Evolutionary conservation across 495 filamentous ascomycete genomes (phyloP).

Genomic region (Daldinia decipiens): DNA sequence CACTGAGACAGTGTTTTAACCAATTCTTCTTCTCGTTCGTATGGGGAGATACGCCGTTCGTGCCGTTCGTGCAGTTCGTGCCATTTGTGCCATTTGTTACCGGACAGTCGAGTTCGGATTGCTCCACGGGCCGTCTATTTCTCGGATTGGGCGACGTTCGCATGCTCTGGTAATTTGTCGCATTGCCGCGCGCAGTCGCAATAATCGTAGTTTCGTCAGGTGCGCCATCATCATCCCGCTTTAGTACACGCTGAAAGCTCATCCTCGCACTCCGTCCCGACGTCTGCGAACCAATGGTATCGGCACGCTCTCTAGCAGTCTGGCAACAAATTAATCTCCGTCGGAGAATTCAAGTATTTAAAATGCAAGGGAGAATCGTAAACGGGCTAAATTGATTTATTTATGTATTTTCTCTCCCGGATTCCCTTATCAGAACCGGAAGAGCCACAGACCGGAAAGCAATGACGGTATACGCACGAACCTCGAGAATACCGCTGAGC

Average conservation of each 20-base stretch:
- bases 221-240: constrained; percentile 42
- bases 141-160: constrained; percentile 42
- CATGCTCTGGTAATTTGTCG: constrained; percentile 52
- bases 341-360: constrained; percentile 12
- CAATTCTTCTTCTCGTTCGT: constrained; percentile 42
- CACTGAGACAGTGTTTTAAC: constrained; percentile 62
- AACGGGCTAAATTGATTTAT: neutral
- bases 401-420: neutral
- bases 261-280: constrained; percentile 34
- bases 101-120: constrained; percentile 19
- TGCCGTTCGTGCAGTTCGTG: neutral
- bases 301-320: constrained; percentile 47
- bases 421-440: neutral
- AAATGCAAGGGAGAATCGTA: constrained; percentile 17
- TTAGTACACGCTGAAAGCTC: constrained; percentile 33
- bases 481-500: constrained; percentile 58
- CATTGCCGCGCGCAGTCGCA: constrained; percentile 40
- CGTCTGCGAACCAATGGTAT: constrained; percentile 36
- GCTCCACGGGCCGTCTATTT: constrained; percentile 29
- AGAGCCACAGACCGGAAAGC: neutral
- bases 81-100: constrained; percentile 15
- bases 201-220: constrained; percentile 48
- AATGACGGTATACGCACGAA: constrained; percentile 38
- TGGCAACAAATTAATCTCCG: constrained; percentile 14
- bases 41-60: constrained; percentile 18